Conservation (phyloP, 2,329 filamentous ascomycete genomes). For the Phaeoacremonium minimum region DNA sequence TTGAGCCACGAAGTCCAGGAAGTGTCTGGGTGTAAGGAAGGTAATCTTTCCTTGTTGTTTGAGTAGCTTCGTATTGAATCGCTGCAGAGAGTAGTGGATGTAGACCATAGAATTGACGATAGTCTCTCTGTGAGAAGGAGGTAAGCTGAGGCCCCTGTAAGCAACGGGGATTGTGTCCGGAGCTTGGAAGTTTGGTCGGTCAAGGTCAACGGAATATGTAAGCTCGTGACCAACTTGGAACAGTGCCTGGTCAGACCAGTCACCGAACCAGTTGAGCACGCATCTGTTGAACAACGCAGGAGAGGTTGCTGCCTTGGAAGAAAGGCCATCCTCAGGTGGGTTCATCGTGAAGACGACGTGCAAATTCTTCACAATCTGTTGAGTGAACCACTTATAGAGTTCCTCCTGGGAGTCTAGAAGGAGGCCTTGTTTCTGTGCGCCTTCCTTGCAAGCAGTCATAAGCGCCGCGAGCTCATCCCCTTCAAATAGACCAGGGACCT, state of each 20-base stretch:
- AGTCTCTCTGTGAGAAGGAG: constrained; percentile 84
- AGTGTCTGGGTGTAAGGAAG: constrained; percentile 93
- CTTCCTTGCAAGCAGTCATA: constrained; percentile 99
- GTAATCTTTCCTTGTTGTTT: constrained; percentile 92
- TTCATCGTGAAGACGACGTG: constrained; percentile 99
- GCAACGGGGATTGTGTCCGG: constrained; percentile 92
- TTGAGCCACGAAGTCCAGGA: constrained; percentile 95
- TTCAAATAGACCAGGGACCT: constrained; percentile 97
- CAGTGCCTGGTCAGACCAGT: constrained; percentile 98
- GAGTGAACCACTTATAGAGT: constrained; percentile 99
- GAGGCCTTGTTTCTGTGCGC: constrained; percentile 90
- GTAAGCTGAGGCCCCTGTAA: constrained; percentile 78
- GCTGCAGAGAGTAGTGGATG: constrained; percentile 90
- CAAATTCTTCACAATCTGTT: constrained; percentile 97
- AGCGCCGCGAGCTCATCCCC: constrained; percentile 98
- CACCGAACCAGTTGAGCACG: constrained; percentile 98
- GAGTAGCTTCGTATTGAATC: constrained; percentile 81
- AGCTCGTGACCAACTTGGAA: constrained; percentile 97
- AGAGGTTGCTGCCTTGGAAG: constrained; percentile 94
- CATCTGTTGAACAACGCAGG: constrained; percentile 99
- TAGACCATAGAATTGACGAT: constrained; percentile 99
- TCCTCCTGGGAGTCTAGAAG: constrained; percentile 97
- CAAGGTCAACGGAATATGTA: constrained; percentile 92
- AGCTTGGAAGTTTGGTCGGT: constrained; percentile 77
- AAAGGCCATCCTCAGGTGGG: constrained; percentile 89